Evolutionary conservation across 2,329 filamentous ascomycete species (phyloP).

Genomic region (Beauveria brongniartii): DNA sequence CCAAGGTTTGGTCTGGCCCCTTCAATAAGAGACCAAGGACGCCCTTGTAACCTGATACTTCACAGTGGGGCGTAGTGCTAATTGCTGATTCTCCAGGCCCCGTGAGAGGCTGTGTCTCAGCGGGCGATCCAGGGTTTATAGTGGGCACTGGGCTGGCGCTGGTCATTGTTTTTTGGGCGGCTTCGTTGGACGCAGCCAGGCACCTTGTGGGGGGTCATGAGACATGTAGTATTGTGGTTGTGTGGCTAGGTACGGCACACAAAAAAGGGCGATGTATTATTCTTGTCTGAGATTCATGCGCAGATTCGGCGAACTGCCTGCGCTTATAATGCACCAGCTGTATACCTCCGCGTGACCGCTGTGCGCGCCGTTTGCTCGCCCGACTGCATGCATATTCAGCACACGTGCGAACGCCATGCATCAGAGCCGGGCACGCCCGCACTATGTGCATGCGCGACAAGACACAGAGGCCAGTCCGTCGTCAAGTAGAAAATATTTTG

Average conservation of each 20-base stretch:
- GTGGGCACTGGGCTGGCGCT: neutral
- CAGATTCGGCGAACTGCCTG: neutral
- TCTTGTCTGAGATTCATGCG: conserved; percentile 4
- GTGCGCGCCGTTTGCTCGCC: neutral
- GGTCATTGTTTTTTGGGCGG: neutral
- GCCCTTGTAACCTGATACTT: neutral
- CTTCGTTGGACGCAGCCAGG: neutral
- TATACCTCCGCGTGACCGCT: neutral
- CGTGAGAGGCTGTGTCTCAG: conserved; percentile 2
- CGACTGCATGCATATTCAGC: neutral
- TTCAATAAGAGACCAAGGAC: no score
- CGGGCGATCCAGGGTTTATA: neutral
- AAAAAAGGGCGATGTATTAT: neutral
- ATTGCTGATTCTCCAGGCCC: conserved; percentile 2
- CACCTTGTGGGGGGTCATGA: neutral
- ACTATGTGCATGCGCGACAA: no score
- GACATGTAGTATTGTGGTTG: neutral
- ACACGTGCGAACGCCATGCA: conserved; percentile 5
- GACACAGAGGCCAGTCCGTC: neutral
- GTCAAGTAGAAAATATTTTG: neutral
- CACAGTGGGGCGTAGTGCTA: conserved; percentile 5
- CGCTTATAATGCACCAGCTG: neutral
- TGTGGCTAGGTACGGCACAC: no score
- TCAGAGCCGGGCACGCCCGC: neutral
- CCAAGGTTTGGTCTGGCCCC: neutral